Percentiles rank a stretch among this genome's conserved stretches.
These are phyloP conservation scores for Kewa caespitosa DNA, from an alignment of 179 eudicot species.

Conservation along the genomic window DNA sequence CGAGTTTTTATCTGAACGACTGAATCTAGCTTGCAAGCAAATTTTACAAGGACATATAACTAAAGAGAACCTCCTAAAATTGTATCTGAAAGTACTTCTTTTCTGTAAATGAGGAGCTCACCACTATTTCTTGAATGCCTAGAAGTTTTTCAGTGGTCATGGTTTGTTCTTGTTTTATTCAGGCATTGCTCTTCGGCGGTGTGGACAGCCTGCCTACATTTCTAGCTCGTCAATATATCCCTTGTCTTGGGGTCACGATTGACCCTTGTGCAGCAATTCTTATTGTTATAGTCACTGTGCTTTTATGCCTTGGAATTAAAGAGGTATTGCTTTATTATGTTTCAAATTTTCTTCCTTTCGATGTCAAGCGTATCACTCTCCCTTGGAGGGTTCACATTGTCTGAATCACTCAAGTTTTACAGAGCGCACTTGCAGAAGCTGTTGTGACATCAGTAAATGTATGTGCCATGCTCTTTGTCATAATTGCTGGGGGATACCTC, in stretches of 20 bases:
- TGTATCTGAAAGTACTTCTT: background rate
- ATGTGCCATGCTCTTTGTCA: slow-evolving; percentile 81
- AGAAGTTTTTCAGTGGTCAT: slow-evolving; percentile 11
- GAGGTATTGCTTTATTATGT: slow-evolving; percentile 53
- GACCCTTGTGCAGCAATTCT: slow-evolving; percentile 94
- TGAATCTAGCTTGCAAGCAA: background rate
- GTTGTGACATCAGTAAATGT: slow-evolving; percentile 78
- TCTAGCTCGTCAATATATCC: slow-evolving; percentile 69
- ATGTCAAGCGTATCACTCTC: background rate
- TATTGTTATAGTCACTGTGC: slow-evolving; percentile 65
- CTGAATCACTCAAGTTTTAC: slow-evolving; percentile 21
- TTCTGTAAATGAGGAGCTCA: background rate
- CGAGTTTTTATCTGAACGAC: background rate
- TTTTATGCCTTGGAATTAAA: slow-evolving; percentile 86
- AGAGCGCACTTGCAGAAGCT: slow-evolving; percentile 79
- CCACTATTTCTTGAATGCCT: background rate
- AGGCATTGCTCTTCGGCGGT: slow-evolving; percentile 85
- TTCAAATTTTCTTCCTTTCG: background rate
- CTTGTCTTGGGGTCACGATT: slow-evolving; percentile 57
- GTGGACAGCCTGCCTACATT: slow-evolving; percentile 63
- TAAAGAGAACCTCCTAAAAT: background rate
- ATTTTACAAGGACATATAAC: background rate
- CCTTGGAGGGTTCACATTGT: background rate
- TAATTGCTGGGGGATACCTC: slow-evolving; percentile 80
- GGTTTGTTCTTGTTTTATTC: slow-evolving; percentile 10